Conservation (phyloP, 352 stramenopile species). For the Pythium volutum region DNA sequence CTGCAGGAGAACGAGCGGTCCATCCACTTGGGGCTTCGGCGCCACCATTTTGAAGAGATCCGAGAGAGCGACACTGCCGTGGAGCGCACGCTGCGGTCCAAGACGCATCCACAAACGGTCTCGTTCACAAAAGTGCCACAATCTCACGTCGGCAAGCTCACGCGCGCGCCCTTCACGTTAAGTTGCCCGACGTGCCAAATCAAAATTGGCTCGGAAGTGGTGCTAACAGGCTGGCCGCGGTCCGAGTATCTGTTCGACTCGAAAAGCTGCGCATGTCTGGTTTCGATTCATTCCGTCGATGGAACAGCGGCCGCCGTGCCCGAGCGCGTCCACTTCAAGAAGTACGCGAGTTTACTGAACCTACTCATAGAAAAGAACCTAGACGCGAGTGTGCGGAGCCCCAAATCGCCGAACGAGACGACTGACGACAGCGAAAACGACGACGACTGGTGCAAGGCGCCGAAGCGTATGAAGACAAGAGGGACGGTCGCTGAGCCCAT, state of each 20-base stretch:
- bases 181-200: constrained; percentile 40
- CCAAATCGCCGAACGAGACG: neutral
- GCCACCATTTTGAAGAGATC: constrained; percentile 29
- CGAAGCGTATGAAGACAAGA: neutral
- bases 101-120: neutral
- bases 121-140: constrained; percentile 44
- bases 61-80: constrained; percentile 3
- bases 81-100: constrained; percentile 22
- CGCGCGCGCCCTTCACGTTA: constrained; percentile 50
- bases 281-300: constrained; percentile 15
- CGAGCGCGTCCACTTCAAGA: constrained; percentile 18
- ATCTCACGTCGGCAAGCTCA: constrained; percentile 35
- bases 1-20: constrained; percentile 46
- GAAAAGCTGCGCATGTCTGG: constrained; percentile 33
- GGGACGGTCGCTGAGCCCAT: constrained; percentile 4
- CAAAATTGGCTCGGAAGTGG: constrained; percentile 49
- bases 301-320: neutral
- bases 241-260: constrained; percentile 46
- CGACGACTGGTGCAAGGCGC: neutral
- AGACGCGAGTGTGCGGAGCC: neutral
- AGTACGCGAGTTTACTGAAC: constrained; percentile 10
- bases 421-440: neutral
- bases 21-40: constrained; percentile 45
- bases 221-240: constrained; percentile 25
- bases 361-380: constrained; percentile 4